Percentiles rank a stretch among this genome's conserved stretches.
These are phyloP conservation scores for Clarkia xantiana DNA, from an alignment of 345 rosid species.

Conservation along the genomic window DNA sequence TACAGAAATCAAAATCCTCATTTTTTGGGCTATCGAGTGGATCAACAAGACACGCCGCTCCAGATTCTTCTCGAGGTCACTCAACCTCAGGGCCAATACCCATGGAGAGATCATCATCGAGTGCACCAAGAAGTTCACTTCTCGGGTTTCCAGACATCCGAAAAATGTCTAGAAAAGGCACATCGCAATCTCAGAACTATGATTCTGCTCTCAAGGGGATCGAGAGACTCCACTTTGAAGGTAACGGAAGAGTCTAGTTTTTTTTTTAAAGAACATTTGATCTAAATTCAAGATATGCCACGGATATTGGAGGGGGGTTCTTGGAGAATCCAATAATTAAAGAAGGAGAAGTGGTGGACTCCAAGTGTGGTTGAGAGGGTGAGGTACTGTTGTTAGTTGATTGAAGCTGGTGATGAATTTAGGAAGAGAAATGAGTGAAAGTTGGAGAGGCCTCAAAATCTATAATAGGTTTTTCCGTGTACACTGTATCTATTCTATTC, in stretches of 20 bases:
- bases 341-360: too few relatives aligned
- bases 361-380: too few relatives aligned
- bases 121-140: conserved; percentile 41
- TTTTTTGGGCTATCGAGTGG: conserved; percentile 56
- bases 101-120: conserved; percentile 28
- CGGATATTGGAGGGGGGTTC: too few relatives aligned
- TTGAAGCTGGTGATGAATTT: too few relatives aligned
- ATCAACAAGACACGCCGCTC: conserved; percentile 44
- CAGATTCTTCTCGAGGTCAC: conserved; percentile 42
- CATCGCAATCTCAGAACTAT: background rate
- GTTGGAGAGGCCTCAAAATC: too few relatives aligned
- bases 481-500: too few relatives aligned
- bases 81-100: conserved; percentile 31
- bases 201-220: conserved; percentile 8
- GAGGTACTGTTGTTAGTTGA: too few relatives aligned
- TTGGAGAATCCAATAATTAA: too few relatives aligned
- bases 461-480: too few relatives aligned
- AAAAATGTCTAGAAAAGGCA: background rate
- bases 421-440: too few relatives aligned
- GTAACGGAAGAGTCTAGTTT: conserved; percentile 2
- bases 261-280: too few relatives aligned
- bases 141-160: conserved; percentile 36
- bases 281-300: too few relatives aligned
- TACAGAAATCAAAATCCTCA: conserved; percentile 49
- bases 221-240: conserved; percentile 4